Conservation (phyloP, 1,139 yeast genomes). For the Pichia sp. region DNA sequence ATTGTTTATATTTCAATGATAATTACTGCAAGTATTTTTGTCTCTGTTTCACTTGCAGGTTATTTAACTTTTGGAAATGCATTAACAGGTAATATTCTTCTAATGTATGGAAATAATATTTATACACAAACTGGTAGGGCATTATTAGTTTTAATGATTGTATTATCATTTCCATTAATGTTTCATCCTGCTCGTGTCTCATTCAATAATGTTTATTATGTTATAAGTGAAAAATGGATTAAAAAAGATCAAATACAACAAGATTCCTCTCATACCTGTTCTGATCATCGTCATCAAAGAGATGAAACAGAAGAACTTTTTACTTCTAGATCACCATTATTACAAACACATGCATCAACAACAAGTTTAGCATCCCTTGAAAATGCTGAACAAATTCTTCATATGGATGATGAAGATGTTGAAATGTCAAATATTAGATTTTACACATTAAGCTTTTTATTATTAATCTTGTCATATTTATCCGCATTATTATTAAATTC, state of each 20-base stretch:
- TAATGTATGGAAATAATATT: conserved; percentile 48
- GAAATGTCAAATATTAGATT: conserved; percentile 50
- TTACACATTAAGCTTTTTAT: conserved; percentile 38
- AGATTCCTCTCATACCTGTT: too few relatives aligned
- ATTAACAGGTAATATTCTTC: conserved; percentile 75
- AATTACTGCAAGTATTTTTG: conserved; percentile 52
- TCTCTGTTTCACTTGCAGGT: conserved; percentile 75
- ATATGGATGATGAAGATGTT: conserved; percentile 27
- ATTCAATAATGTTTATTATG: conserved; percentile 63
- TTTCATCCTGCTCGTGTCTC: conserved; percentile 90
- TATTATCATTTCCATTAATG: conserved; percentile 86
- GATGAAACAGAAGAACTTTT: neutral
- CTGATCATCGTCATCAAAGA: too few relatives aligned
- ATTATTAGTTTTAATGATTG: conserved; percentile 74
- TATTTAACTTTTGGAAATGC: conserved; percentile 79
- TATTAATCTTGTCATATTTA: conserved; percentile 40
- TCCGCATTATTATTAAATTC: conserved; percentile 43
- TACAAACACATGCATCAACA: neutral
- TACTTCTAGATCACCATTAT: conserved; percentile 9
- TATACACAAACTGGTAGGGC: conserved; percentile 62
- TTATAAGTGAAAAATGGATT: conserved; percentile 32
- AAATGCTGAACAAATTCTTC: conserved; percentile 1
- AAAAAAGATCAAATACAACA: neutral
- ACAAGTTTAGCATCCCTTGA: neutral
- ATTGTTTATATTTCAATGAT: conserved; percentile 53